These are phyloP conservation scores for Sclerotinia trifoliorum DNA, from an alignment of 2,329 filamentous ascomycete genomes.

Conservation along the genomic window DNA sequence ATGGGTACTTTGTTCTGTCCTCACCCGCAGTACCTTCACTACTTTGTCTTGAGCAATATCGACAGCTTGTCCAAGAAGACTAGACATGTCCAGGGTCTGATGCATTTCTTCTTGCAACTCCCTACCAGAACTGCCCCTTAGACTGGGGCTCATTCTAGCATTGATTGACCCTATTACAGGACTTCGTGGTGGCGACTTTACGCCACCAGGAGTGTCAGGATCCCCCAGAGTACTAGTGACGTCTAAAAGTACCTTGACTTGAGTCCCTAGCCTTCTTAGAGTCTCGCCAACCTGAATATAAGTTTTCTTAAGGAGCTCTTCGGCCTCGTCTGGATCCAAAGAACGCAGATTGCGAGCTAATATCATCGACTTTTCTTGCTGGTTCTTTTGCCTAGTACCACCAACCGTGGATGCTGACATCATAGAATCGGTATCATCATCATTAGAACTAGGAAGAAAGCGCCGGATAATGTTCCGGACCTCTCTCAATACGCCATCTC, in stretches of 20 bases:
- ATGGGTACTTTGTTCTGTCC: constrained; percentile 69
- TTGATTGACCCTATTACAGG: constrained; percentile 37
- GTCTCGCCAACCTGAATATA: constrained; percentile 89
- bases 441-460: constrained; percentile 85
- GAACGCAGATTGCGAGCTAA: constrained; percentile 84
- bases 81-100: constrained; percentile 72
- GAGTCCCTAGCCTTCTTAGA: constrained; percentile 77
- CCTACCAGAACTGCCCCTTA: constrained; percentile 28
- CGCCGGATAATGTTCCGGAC: constrained; percentile 81
- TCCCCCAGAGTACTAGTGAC: constrained; percentile 67
- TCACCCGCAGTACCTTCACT: constrained; percentile 72
- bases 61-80: constrained; percentile 74
- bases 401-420: constrained; percentile 77
- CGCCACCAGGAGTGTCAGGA: constrained; percentile 26
- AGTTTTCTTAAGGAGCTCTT: constrained; percentile 75
- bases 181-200: constrained; percentile 39
- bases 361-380: constrained; percentile 86
- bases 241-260: constrained; percentile 93
- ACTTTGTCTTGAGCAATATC: constrained; percentile 78
- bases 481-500: constrained; percentile 80
- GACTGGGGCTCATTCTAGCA: constrained; percentile 27
- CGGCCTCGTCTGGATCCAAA: constrained; percentile 79
- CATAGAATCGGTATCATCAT: constrained; percentile 90
- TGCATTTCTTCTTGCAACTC: constrained; percentile 71
- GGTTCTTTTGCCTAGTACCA: constrained; percentile 65